phyloP scores from a whole-genome alignment of 2,329 filamentous ascomycete species.

The Septoria petroselini region DNA sequence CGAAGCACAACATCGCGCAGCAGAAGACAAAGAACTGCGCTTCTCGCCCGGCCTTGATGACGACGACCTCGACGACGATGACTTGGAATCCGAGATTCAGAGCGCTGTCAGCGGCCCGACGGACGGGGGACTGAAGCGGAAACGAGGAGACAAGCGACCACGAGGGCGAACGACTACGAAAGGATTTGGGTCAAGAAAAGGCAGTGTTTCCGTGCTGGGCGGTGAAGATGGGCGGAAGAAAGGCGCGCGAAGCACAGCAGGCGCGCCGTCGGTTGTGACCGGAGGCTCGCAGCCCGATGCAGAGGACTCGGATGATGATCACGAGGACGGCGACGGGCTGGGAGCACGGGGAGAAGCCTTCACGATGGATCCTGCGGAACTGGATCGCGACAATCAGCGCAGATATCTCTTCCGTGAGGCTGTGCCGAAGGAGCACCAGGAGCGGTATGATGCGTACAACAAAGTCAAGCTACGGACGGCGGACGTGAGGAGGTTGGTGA shows the following conservation, averaged over 20 bases:
- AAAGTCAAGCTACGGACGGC: constrained; percentile 65
- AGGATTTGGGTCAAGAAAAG: constrained; percentile 11
- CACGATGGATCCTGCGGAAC: constrained; percentile 27
- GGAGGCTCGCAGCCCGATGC: constrained; percentile 37
- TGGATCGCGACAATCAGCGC: constrained; percentile 27
- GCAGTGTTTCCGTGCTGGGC: constrained; percentile 31
- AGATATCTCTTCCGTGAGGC: constrained; percentile 29
- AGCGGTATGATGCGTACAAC: constrained; percentile 68
- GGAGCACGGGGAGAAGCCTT: constrained; percentile 50
- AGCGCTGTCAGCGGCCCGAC: constrained; percentile 37
- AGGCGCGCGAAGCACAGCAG: constrained; percentile 24
- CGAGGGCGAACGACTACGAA: constrained; percentile 30
- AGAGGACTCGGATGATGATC: constrained; percentile 46
- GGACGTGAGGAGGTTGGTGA: constrained; percentile 71
- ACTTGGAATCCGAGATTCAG: constrained; percentile 37
- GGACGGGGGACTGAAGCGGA: constrained; percentile 40
- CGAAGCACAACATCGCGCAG: constrained; percentile 48
- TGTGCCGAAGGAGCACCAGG: constrained; percentile 64
- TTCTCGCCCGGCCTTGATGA: constrained; percentile 33
- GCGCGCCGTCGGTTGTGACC: constrained; percentile 34
- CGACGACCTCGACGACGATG: constrained; percentile 34
- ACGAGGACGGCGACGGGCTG: constrained; percentile 58
- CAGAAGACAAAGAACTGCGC: constrained; percentile 20
- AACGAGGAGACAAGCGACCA: constrained; percentile 29
- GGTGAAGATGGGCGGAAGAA: constrained; percentile 36